Evolutionary conservation across 2,329 filamentous ascomycete genomes (phyloP).

Genomic region (Chrysoporthe cubensis): DNA sequence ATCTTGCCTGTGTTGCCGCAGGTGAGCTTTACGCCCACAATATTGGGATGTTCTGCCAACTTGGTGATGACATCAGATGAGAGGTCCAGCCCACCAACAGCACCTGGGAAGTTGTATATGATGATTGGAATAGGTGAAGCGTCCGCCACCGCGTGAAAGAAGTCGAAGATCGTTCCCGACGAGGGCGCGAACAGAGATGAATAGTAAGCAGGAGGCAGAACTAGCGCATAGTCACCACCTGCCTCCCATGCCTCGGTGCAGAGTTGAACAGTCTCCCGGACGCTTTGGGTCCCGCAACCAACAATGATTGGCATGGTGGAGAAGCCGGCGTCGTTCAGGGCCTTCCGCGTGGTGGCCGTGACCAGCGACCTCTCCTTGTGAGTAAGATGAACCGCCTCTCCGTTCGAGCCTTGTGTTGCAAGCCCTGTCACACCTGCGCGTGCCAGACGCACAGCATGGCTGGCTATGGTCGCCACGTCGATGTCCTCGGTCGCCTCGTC

Average conservation of each 20-base stretch:
- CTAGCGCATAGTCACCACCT: slow-evolving; percentile 76
- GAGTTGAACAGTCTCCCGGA: slow-evolving; percentile 70
- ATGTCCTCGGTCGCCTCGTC: slow-evolving; percentile 66
- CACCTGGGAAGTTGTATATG: slow-evolving; percentile 73
- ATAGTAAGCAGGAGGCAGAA: slow-evolving; percentile 80
- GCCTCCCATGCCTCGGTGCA: slow-evolving; percentile 70
- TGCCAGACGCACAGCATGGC: slow-evolving; percentile 70
- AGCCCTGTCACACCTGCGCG: slow-evolving; percentile 74
- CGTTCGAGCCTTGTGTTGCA: slow-evolving; percentile 80
- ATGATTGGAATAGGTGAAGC: slow-evolving; percentile 67
- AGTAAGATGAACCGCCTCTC: slow-evolving; percentile 79
- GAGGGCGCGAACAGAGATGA: slow-evolving; percentile 65
- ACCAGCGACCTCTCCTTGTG: slow-evolving; percentile 71
- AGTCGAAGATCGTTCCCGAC: slow-evolving; percentile 64
- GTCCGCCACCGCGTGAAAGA: slow-evolving; percentile 68
- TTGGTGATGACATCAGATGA: slow-evolving; percentile 65
- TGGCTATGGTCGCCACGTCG: slow-evolving; percentile 63
- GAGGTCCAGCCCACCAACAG: slow-evolving; percentile 65
- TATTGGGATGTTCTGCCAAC: slow-evolving; percentile 65
- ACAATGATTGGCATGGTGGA: slow-evolving; percentile 72
- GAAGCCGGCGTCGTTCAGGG: slow-evolving; percentile 69
- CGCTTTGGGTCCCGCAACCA: slow-evolving; percentile 75
- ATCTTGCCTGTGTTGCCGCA: slow-evolving; percentile 74
- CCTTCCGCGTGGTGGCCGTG: slow-evolving; percentile 70
- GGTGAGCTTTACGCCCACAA: slow-evolving; percentile 71